phyloP scores from a whole-genome alignment of 306 rosid genomes.

The Abrus precatorius region DNA sequence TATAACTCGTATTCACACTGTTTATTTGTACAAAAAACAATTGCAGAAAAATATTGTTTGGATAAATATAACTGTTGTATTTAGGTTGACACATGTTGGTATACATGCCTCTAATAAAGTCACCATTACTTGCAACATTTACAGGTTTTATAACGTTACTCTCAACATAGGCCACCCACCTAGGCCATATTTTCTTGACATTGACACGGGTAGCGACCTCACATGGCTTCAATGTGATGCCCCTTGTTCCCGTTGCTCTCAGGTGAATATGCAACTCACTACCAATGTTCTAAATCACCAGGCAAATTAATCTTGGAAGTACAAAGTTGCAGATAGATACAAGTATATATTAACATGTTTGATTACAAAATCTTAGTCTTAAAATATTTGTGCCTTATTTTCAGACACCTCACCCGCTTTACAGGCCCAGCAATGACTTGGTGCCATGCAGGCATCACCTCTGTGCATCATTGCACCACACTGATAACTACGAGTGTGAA shows the following conservation, averaged over 20 bases:
- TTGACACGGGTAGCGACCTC: conserved; percentile 97
- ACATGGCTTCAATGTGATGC: conserved; percentile 99
- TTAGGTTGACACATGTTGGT: not conserved
- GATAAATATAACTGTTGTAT: not conserved
- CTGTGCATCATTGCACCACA: conserved; percentile 67
- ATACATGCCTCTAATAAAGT: not conserved
- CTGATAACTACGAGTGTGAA: conserved; percentile 59
- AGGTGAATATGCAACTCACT: conserved; percentile 51
- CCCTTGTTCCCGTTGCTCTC: conserved; percentile 81
- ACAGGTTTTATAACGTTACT: conserved; percentile 88
- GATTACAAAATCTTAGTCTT: conserved; percentile 6
- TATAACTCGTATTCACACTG: too few relatives aligned
- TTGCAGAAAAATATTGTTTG: too few relatives aligned
- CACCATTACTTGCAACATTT: conserved; percentile 31
- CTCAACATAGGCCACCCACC: conserved; percentile 83
- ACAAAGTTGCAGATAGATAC: not conserved
- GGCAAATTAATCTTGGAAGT: not conserved
- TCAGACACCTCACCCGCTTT: conserved; percentile 92
- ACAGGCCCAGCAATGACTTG: conserved; percentile 76
- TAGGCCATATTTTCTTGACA: conserved; percentile 89
- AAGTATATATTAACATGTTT: not conserved
- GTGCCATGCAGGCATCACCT: conserved; percentile 74
- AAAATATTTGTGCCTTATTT: conserved; percentile 39
- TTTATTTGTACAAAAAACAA: too few relatives aligned
- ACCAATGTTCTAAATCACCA: not conserved